Base-by-base conservation (phyloP, 2,329 filamentous ascomycete species). In the Fusarium denticulatum region DNA sequence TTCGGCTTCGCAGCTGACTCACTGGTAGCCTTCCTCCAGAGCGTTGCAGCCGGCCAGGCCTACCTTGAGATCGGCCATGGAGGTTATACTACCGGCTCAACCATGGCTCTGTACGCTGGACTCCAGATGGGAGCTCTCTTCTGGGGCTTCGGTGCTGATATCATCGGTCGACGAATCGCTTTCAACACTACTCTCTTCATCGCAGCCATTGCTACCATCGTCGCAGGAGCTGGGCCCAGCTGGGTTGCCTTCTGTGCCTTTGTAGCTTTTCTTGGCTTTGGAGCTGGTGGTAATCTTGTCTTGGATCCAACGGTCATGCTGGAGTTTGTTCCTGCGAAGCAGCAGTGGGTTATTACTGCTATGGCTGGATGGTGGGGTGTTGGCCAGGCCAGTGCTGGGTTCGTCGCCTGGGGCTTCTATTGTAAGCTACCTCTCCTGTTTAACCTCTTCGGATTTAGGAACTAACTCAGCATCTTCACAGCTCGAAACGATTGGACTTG, bases 281-380 rank as follows among this genome's bases (percentile, higher is more conserved):
- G 58, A 0, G 42, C 63, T 6, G 63, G 63, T 0, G 63, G 63
- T 4, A 65, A 65, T 8, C 36, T 65, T 18, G 39, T 65, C 20
- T 24, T 63, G 24, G 63, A 65, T 20, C 47, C 63, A 11, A 65
- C 63, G 20, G 63, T 65, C 0, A 26, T 65, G 40, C 30, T 65
- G 2, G 63, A 65, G 28, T 65, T 55, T 49, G 34, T 65, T 0
- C 63, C 63, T 3, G 47, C 58, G 1, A 28, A 55, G 2, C 52
- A 65, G 47, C 63, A 65, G n/a, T 65, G 63, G 63, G 40, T 65
- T 4, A 36, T 63, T 5, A 65, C 63, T 13, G 60, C n/a, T 22
- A 60, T 36, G 34, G 63, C 24, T 18, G 40, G 55, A 10, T 65
- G 63, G 63, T 65, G 63, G 63, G 63, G 63, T 9, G 30, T 63